Conservation (phyloP, 2,329 filamentous ascomycete genomes). For the Epichloe gansuensis region DNA sequence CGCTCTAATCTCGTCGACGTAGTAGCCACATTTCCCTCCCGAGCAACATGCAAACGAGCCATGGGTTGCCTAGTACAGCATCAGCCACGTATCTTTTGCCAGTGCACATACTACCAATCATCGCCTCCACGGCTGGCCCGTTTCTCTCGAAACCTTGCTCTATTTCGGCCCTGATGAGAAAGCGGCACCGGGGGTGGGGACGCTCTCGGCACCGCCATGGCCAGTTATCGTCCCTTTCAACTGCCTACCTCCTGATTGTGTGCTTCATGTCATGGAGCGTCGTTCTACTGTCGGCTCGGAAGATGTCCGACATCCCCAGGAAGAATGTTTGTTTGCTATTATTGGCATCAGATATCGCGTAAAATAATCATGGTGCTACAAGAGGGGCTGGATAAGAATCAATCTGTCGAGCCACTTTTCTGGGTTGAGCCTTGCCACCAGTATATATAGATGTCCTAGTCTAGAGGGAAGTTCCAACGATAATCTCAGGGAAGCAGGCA, state of each 20-base stretch:
- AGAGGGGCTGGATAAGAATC: not conserved
- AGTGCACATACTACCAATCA: not conserved
- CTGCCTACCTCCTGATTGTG: not conserved
- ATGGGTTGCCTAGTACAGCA: not conserved
- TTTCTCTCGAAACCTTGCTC: not conserved
- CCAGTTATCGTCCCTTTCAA: not conserved
- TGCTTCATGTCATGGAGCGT: not conserved
- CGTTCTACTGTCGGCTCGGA: not conserved
- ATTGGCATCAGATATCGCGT: not conserved
- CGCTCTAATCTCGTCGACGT: not conserved
- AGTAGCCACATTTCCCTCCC: not conserved
- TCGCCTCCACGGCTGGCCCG: not conserved
- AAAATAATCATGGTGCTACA: not conserved
- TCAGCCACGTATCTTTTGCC: not conserved
- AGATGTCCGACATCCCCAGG: not conserved
- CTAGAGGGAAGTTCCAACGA: not conserved
- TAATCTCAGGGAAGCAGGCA: too few relatives aligned
- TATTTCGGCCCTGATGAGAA: not conserved
- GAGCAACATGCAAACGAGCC: not conserved
- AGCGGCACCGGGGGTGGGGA: too few relatives aligned
- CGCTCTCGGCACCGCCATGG: too few relatives aligned
- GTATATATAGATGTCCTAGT: not conserved
- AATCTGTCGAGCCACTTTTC: not conserved
- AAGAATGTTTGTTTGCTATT: not conserved
- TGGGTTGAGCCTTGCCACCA: not conserved